Base-by-base conservation (phyloP, 768 basidiomycete genomes). In the Boletus reticuloceps region DNA sequence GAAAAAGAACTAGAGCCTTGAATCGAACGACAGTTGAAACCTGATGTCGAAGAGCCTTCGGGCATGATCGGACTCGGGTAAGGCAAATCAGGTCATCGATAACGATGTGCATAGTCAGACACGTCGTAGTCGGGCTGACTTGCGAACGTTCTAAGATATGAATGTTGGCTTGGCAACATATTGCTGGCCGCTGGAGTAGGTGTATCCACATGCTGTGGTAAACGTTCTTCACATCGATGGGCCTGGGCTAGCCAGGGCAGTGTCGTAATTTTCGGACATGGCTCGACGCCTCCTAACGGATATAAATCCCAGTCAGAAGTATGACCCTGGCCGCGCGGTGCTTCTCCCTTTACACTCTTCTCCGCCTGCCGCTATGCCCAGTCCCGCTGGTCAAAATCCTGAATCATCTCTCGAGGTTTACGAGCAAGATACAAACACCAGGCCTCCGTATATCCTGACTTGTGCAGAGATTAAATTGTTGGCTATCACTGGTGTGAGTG, bases 401-500 rank as follows among this genome's bases (percentile, higher is more conserved):
- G 20, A 27, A 1, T 37, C 54, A 5, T 55, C 65, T 37, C 69
- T 71, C 43, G 67, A 71, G 38, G 43, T 68, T 4, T 67, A 60
- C 51, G 69, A 71, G 39, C 63, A 62, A 14, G 69, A 64, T 47
- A 65, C 60, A 4, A 65, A 68, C 31, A 62, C 59, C 29, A 65
- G 66, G 17, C 75, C 74, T 8, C 73, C 80, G 1, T 82, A 67
- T 58, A 20, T 71, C 25, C 70, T 82, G 29, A 75, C 74, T 3
- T 56, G 54, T 16, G 65, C 80, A 8, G 85, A 87, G 67, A 38
- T 84, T 50, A 87, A 86, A 68, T 64, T 88, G 39, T 70, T 87
- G 29, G 75, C 79, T 37, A 84, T 87, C 54, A 77, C 84, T 50
- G 85, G 84, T 9, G 83, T 85, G 55, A 58, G 80, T 72, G 5